Conservation (phyloP, 2,329 filamentous ascomycete genomes). For the Penicillium sp. region DNA sequence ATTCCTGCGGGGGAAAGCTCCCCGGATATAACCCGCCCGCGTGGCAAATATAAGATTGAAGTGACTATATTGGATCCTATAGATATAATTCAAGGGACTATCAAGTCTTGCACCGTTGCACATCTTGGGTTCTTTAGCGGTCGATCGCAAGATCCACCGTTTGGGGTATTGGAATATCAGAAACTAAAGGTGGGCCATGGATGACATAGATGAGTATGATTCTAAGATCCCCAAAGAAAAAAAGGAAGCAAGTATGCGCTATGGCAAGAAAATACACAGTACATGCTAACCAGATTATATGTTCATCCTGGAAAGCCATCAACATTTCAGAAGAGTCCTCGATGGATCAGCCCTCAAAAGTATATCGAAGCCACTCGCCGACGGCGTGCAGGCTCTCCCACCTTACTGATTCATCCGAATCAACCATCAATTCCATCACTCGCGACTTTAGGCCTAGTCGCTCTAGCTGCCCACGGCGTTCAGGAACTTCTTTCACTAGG, state of each 20-base stretch:
- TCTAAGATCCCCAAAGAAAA: conserved; percentile 7
- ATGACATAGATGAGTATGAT: neutral
- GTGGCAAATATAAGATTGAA: conserved; percentile 11
- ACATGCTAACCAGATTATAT: conserved; percentile 21
- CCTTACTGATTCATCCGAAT: conserved; percentile 80
- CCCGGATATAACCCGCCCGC: conserved; percentile 8
- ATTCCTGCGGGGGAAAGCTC: conserved; percentile 23
- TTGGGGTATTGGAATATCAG: conserved; percentile 1
- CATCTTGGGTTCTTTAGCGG: conserved; percentile 17
- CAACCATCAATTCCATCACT: conserved; percentile 91
- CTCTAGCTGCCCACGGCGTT: conserved; percentile 76
- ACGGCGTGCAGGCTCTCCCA: conserved; percentile 91
- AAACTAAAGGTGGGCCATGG: neutral
- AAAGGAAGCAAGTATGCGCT: conserved; percentile 19
- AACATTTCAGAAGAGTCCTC: conserved; percentile 10
- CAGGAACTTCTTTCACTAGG: conserved; percentile 83
- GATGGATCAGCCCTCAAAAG: conserved; percentile 51
- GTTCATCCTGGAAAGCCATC: conserved; percentile 16
- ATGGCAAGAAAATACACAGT: conserved; percentile 24
- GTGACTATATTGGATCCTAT: neutral
- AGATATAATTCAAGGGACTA: neutral
- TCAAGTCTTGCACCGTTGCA: neutral
- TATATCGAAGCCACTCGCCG: conserved; percentile 73
- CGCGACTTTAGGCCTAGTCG: conserved; percentile 79
- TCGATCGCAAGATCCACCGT: conserved; percentile 22